Evolutionary conservation across 768 basidiomycete species (phyloP).

Genomic region (Lentinula sp.): DNA sequence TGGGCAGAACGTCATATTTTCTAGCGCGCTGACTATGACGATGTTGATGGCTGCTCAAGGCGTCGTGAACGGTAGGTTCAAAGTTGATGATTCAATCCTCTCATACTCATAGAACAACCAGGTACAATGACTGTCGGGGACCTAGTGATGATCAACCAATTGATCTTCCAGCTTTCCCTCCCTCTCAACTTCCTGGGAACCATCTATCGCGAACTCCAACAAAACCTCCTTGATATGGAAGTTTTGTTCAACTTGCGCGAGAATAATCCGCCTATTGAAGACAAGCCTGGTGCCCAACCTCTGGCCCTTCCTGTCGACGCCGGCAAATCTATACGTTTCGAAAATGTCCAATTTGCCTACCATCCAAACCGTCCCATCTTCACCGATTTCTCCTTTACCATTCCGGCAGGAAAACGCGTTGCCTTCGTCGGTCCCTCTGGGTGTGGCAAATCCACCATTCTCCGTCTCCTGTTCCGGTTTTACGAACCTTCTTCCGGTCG

Average conservation of each 20-base stretch:
- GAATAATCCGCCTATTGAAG: slow-evolving; percentile 71
- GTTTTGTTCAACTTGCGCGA: slow-evolving; percentile 85
- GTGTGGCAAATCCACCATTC: slow-evolving; percentile 95
- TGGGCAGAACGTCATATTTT: slow-evolving; percentile 96
- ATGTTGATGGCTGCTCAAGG: slow-evolving; percentile 98
- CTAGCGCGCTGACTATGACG: slow-evolving; percentile 84
- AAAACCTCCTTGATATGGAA: slow-evolving; percentile 97
- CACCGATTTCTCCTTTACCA: slow-evolving; percentile 76
- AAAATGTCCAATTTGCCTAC: slow-evolving; percentile 89
- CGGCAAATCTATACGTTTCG: slow-evolving; percentile 88
- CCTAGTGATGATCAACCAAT: slow-evolving; percentile 97
- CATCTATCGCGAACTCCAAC: slow-evolving; percentile 94
- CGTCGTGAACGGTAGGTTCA: slow-evolving; percentile 70
- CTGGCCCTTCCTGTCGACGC: slow-evolving; percentile 39
- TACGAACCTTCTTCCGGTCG: slow-evolving; percentile 78
- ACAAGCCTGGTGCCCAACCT: slow-evolving; percentile 61
- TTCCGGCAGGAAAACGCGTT: slow-evolving; percentile 94
- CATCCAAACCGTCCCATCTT: slow-evolving; percentile 92
- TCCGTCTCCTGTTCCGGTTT: slow-evolving; percentile 91
- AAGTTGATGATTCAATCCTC: background rate
- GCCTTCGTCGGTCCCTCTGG: slow-evolving; percentile 97
- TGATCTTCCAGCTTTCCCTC: slow-evolving; percentile 94
- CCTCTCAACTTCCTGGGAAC: slow-evolving; percentile 97
- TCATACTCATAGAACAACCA: slow-evolving; percentile 21
- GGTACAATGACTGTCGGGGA: slow-evolving; percentile 98